Evolutionary conservation across 108 stramenopile species (phyloP).

Genomic region (Fistulifera solaris): DNA sequence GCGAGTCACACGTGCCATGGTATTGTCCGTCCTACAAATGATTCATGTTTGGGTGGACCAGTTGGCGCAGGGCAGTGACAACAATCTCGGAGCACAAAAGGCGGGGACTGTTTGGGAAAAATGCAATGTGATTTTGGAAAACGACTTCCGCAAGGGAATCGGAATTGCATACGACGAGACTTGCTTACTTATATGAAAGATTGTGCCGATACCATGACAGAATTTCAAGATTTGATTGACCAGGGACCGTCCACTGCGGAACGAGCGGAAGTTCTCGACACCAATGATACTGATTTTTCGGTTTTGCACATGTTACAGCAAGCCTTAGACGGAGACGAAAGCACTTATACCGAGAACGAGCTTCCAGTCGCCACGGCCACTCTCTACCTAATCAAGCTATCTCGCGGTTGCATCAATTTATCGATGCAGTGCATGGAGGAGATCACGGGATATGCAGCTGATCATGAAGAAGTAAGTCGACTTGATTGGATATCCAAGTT

Average conservation of each 20-base stretch:
- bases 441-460: slow-evolving; percentile 6
- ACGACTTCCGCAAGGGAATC: slow-evolving; percentile 48
- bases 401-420: slow-evolving; percentile 56
- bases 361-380: slow-evolving; percentile 46
- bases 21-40: slow-evolving; percentile 37
- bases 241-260: slow-evolving; percentile 27
- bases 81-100: slow-evolving; percentile 54
- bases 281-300: slow-evolving; percentile 11
- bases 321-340: slow-evolving; percentile 27
- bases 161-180: slow-evolving; percentile 65
- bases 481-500: slow-evolving; percentile 38
- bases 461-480: slow-evolving; percentile 10
- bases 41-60: slow-evolving; percentile 36
- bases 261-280: slow-evolving; percentile 1
- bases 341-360: slow-evolving; percentile 51
- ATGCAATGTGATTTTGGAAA: slow-evolving; percentile 45
- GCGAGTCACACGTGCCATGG: slow-evolving; percentile 41
- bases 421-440: slow-evolving; percentile 57
- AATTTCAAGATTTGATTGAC: slow-evolving; percentile 70
- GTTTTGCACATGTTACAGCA: slow-evolving; percentile 8
- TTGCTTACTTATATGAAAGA: slow-evolving; percentile 69
- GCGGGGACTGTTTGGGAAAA: slow-evolving; percentile 73
- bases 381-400: slow-evolving; percentile 62
- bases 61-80: slow-evolving; percentile 11
- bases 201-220: slow-evolving; percentile 62